Percentiles rank a stretch among this genome's conserved stretches.
phyloP scores from a whole-genome alignment of 345 rosid genomes.

The Sisymbrium altissimum region DNA sequence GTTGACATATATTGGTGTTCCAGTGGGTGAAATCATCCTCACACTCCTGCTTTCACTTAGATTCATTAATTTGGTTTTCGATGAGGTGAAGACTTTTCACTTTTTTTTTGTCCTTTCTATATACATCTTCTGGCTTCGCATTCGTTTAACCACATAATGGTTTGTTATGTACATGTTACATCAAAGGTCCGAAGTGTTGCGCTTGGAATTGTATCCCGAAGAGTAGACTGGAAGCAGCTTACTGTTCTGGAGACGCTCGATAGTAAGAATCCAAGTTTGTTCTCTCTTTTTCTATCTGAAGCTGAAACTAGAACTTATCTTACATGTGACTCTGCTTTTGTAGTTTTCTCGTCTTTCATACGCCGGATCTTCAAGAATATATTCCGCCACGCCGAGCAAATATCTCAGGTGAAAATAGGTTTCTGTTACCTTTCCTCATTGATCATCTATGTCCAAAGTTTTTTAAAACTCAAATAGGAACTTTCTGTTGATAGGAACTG shows the following conservation, averaged over 20 bases:
- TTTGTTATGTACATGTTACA: background rate
- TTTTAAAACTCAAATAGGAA: background rate
- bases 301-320: background rate
- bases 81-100: slow-evolving; percentile 56
- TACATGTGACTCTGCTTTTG: slow-evolving; percentile 18
- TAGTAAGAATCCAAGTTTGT: slow-evolving; percentile 40
- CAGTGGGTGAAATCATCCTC: slow-evolving; percentile 83
- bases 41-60: slow-evolving; percentile 85
- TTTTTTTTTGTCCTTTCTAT: background rate
- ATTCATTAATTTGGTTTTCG: slow-evolving; percentile 84
- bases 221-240: slow-evolving; percentile 82
- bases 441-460: background rate
- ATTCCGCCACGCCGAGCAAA: slow-evolving; percentile 88
- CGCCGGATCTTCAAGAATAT: slow-evolving; percentile 88
- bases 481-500: background rate
- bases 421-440: background rate
- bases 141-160: background rate
- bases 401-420: slow-evolving; percentile 65
- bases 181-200: slow-evolving; percentile 82
- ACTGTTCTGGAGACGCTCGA: slow-evolving; percentile 81
- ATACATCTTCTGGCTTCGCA: background rate
- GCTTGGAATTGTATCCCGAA: slow-evolving; percentile 83
- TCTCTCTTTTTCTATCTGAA: background rate
- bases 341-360: slow-evolving; percentile 81
- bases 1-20: slow-evolving; percentile 65